Evolutionary conservation across 2,329 filamentous ascomycete genomes (phyloP).

Genomic region (Phialophora verrucosa): DNA sequence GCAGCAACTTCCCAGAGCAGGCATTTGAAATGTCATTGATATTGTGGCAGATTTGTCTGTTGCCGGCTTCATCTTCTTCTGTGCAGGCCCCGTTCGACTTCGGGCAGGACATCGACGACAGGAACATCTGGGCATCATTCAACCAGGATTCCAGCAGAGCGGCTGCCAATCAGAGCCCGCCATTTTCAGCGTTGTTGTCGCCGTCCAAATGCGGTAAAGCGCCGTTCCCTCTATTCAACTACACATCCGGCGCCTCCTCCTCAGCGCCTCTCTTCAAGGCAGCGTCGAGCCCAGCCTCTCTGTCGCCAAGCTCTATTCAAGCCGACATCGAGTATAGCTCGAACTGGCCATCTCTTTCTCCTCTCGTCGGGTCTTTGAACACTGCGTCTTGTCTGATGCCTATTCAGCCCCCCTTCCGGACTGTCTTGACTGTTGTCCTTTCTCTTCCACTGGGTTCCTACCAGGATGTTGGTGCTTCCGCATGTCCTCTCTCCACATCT

Average conservation of each 20-base stretch:
- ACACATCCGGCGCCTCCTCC: constrained; percentile 23
- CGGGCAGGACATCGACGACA: neutral
- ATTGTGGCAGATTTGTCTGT: neutral
- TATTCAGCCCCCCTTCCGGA: constrained; percentile 26
- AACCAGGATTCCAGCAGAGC: neutral
- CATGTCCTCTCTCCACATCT: constrained; percentile 5
- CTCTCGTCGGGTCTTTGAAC: constrained; percentile 5
- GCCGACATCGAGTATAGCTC: constrained; percentile 20
- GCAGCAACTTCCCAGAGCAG: constrained; percentile 17
- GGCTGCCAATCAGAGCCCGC: neutral
- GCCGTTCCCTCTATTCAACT: constrained; percentile 19
- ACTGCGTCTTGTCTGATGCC: constrained; percentile 15
- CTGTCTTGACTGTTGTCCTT: constrained; percentile 12
- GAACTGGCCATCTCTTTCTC: constrained; percentile 6
- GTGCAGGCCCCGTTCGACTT: neutral
- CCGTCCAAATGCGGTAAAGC: constrained; percentile 24
- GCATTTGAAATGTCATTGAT: constrained; percentile 28
- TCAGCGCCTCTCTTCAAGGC: constrained; percentile 24
- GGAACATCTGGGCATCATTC: neutral
- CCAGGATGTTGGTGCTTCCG: neutral
- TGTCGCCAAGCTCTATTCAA: constrained; percentile 19
- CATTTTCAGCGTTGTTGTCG: neutral
- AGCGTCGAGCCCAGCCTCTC: constrained; percentile 20
- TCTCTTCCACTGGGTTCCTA: constrained; percentile 4
- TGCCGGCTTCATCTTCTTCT: constrained; percentile 2